Conservation (phyloP, 2,329 filamentous ascomycete species). For the Amauroascus niger region DNA sequence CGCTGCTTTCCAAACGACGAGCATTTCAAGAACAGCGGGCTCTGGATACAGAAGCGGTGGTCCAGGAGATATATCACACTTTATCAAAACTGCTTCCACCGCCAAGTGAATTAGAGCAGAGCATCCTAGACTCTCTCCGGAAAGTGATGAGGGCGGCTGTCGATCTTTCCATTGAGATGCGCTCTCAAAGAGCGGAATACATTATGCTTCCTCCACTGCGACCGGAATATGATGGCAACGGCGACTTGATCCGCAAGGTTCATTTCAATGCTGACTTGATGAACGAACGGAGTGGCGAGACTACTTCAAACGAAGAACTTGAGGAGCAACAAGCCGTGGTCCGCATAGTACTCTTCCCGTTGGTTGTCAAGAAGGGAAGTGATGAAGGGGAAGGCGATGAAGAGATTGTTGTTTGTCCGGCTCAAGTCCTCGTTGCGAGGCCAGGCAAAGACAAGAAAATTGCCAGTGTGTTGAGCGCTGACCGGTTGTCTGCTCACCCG, state of each 20-base stretch:
- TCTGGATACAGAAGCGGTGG: conserved; percentile 90
- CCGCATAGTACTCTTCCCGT: conserved; percentile 85
- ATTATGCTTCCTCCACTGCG: conserved; percentile 95
- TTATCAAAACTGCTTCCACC: conserved; percentile 78
- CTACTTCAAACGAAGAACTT: conserved; percentile 64
- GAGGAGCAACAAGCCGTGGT: conserved; percentile 68
- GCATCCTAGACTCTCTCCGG: conserved; percentile 74
- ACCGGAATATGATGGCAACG: conserved; percentile 88
- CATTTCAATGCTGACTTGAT: conserved; percentile 88
- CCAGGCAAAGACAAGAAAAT: conserved; percentile 38
- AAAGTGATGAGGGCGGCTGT: conserved; percentile 84
- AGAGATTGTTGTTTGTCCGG: conserved; percentile 89
- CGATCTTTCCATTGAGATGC: conserved; percentile 90
- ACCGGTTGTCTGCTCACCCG: conserved; percentile 35
- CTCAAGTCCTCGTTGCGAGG: conserved; percentile 74
- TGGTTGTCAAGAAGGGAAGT: conserved; percentile 92
- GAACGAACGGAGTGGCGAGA: conserved; percentile 76
- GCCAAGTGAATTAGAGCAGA: conserved; percentile 65
- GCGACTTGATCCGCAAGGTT: conserved; percentile 78
- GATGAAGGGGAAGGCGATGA: conserved; percentile 80
- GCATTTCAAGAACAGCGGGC: conserved; percentile 74
- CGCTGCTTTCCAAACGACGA: conserved; percentile 69
- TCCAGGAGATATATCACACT: conserved; percentile 77
- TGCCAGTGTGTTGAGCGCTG: conserved; percentile 32
- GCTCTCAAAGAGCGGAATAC: conserved; percentile 90